Percentiles rank a stretch among this genome's conserved stretches.
These are phyloP conservation scores for Porphyridium purpureum DNA, from an alignment of 23 red algal species.

Conservation along the genomic window DNA sequence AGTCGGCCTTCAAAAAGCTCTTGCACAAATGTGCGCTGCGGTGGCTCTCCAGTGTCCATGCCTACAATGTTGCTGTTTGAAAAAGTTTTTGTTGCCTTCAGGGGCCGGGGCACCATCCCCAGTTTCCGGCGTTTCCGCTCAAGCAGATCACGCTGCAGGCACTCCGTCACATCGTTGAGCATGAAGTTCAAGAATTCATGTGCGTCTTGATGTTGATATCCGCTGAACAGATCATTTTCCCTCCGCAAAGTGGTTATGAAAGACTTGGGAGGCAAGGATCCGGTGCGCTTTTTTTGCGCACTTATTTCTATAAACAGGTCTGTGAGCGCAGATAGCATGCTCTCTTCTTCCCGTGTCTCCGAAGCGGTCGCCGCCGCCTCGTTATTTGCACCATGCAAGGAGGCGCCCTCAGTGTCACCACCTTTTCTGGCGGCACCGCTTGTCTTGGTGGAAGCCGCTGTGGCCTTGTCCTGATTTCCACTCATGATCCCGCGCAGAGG, in stretches of 20 bases:
- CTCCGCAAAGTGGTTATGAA: conserved; percentile 78
- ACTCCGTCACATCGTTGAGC: conserved; percentile 78
- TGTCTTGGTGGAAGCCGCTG: too few species aligned
- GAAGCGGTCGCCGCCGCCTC: conserved; percentile 2
- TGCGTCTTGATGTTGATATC: conserved; percentile 92
- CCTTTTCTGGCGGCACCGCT: conserved; percentile 1
- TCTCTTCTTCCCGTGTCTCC: conserved; percentile 13
- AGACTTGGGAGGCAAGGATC: conserved; percentile 55
- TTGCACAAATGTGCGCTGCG: conserved; percentile 57
- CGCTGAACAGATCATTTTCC: conserved; percentile 64
- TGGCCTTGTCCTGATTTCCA: too few species aligned
- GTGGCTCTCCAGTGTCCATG: not conserved
- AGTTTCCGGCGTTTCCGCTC: conserved; percentile 4
- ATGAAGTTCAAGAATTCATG: conserved; percentile 96
- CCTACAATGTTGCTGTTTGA: not conserved
- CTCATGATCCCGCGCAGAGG: too few species aligned
- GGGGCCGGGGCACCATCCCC: not conserved
- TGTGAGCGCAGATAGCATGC: conserved; percentile 62
- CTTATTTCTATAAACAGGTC: conserved; percentile 75
- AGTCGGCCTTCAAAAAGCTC: conserved; percentile 82
- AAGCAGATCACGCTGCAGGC: conserved; percentile 15
- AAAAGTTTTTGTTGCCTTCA: not conserved
- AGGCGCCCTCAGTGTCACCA: conserved; percentile 3
- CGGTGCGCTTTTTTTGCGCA: conserved; percentile 73
- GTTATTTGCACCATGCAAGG: not conserved